phyloP scores from a whole-genome alignment of 2,329 filamentous ascomycete genomes.

The Penicillium polonicum region DNA sequence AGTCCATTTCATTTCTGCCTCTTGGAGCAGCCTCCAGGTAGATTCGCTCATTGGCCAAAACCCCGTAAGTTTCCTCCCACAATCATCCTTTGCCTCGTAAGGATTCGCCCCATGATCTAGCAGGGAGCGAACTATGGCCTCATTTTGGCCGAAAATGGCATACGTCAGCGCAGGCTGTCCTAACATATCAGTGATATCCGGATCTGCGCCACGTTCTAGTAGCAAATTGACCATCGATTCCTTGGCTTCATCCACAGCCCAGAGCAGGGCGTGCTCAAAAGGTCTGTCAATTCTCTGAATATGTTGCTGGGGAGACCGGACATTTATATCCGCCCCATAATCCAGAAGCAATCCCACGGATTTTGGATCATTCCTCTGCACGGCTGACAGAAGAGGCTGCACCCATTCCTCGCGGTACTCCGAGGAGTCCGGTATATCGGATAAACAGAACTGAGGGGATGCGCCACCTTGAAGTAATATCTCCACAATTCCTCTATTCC shows the following conservation, averaged over 20 bases:
- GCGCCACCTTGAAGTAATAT: background rate
- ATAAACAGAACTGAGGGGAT: background rate
- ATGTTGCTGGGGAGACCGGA: no score
- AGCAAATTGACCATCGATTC: background rate
- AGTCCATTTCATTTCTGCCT: background rate
- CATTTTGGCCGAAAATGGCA: background rate
- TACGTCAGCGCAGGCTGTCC: background rate
- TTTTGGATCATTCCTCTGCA: rapidly evolving
- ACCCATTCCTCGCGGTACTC: background rate
- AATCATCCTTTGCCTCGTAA: background rate
- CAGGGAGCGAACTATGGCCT: background rate
- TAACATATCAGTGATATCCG: background rate
- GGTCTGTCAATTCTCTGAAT: rapidly evolving
- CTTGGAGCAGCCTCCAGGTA: background rate
- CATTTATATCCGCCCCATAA: background rate
- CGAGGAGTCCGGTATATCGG: background rate
- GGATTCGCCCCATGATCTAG: background rate
- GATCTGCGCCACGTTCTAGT: background rate
- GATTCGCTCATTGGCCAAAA: background rate
- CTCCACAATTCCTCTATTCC: background rate
- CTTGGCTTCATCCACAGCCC: background rate
- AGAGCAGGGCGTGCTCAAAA: background rate
- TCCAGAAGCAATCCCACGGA: background rate
- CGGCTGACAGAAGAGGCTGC: background rate
- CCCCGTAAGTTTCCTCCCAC: background rate